phyloP scores from a whole-genome alignment of 2,329 filamentous ascomycete species.

The Fusarium pseudocircinatum region DNA sequence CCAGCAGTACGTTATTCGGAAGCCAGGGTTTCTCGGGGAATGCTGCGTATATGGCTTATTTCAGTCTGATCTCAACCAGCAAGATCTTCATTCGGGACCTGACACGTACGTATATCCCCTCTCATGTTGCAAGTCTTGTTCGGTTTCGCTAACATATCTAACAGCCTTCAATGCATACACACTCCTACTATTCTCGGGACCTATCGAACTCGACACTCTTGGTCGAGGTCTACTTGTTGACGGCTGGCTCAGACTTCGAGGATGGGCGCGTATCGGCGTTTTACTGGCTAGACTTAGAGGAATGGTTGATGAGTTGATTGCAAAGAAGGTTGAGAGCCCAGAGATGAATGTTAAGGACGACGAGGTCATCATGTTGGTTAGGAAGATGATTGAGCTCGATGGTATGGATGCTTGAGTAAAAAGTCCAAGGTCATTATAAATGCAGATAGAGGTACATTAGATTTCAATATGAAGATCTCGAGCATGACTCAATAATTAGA shows the following conservation, averaged over 20 bases:
- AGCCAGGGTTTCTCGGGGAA: conserved; percentile 80
- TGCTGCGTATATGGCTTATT: conserved; percentile 86
- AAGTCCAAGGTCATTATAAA: background rate
- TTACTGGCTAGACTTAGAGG: conserved; percentile 82
- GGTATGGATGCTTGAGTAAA: conserved; percentile 73
- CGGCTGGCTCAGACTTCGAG: conserved; percentile 85
- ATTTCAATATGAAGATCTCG: background rate
- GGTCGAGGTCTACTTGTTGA: conserved; percentile 90
- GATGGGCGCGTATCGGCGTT: conserved; percentile 95
- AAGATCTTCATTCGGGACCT: conserved; percentile 93
- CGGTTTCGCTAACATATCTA: conserved; percentile 6
- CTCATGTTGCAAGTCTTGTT: background rate
- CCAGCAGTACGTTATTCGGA: conserved; percentile 85
- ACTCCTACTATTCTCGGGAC: conserved; percentile 86
- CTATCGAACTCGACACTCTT: conserved; percentile 85
- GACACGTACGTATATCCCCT: conserved; percentile 71
- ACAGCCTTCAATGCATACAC: conserved; percentile 88
- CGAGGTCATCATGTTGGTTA: conserved; percentile 80
- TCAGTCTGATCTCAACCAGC: conserved; percentile 88
- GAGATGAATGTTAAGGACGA: conserved; percentile 65
- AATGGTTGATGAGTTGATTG: conserved; percentile 88
- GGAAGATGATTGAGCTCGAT: conserved; percentile 86
- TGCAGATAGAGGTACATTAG: background rate
- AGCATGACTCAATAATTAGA: background rate
- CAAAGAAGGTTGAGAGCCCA: conserved; percentile 81